phyloP scores from a whole-genome alignment of 2,329 filamentous ascomycete species.

The Shiraia sp. region DNA sequence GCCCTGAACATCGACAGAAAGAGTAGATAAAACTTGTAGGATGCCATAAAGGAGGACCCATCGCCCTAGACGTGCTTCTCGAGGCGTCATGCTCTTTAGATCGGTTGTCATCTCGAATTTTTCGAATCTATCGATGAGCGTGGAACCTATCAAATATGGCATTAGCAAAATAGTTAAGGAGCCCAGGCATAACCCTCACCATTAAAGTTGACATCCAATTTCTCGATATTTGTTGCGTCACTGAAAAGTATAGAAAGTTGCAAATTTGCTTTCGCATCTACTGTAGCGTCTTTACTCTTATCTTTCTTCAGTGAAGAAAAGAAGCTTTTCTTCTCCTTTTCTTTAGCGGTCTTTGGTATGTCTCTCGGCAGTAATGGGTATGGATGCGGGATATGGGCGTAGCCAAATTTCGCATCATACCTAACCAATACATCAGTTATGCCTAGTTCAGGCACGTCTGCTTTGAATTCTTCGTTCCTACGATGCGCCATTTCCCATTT shows the following conservation, averaged over 20 bases:
- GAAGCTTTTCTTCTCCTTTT: constrained; percentile 40
- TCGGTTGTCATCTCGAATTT: constrained; percentile 46
- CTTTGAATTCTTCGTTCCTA: constrained; percentile 41
- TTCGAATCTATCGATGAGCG: constrained; percentile 47
- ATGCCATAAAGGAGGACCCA: constrained; percentile 51
- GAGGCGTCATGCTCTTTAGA: constrained; percentile 38
- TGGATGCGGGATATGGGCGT: constrained; percentile 59
- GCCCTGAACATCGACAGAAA: constrained; percentile 47
- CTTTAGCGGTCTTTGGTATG: constrained; percentile 26
- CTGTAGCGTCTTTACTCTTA: constrained; percentile 35
- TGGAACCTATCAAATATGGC: constrained; percentile 32
- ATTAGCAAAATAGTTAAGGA: constrained; percentile 1
- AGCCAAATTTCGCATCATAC: constrained; percentile 66
- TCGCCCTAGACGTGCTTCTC: constrained; percentile 49
- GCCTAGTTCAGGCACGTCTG: constrained; percentile 58
- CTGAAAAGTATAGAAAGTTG: constrained; percentile 46
- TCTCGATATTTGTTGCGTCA: constrained; percentile 48
- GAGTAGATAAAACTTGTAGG: constrained; percentile 47
- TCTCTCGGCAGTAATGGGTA: constrained; percentile 64
- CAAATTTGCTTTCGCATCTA: constrained; percentile 45
- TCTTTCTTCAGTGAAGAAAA: constrained; percentile 42
- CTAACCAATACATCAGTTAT: constrained; percentile 68
- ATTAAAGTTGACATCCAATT: constrained; percentile 41
- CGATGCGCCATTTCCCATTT: constrained; percentile 65
- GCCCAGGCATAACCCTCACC: constrained; percentile 29